Base-by-base conservation (phyloP, 257 asterid genomes). In the Nicotiana benthamiana region DNA sequence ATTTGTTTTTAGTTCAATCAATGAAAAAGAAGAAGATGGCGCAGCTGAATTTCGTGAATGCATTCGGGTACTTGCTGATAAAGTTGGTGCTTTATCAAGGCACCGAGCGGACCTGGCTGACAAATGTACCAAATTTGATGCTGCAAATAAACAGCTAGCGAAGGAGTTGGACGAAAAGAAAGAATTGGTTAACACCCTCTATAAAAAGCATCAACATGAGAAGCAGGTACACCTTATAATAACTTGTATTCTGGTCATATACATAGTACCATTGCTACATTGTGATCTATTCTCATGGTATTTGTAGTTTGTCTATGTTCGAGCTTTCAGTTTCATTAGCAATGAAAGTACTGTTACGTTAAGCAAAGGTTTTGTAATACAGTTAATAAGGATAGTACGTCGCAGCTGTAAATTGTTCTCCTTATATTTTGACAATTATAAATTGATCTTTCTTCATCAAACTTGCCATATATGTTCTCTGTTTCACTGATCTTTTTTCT, bases 131-230 rank as follows among this genome's bases (percentile, higher is more conserved):
- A 96, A 94, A 86, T 86, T 91, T 46, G 98, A 96, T 88, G 88
- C 92, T 83, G 82, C 88, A 60, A 87, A 83, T 60, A 96, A 91
- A 82, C 89, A 86, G 87, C 93, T 92, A 13, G 75, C 76, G 9
- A 91, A 91, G 89, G 98, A 94, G 83, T 82, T 94, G 57, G 97
- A 91, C 72, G 98, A 96, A 83, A 94, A 96, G 88, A 91, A 90
- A 85, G 97, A 92, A 83, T 78, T 91, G 87, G 88, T 91, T 54
- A 91, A 83, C 88, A 86, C 95, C 2, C 97, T 96, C 64, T 96
- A 96, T 83, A 62, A 84, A 52, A 94, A 94, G 88, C 95, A 90
- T 90, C 97, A 92, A 84, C 94, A 82, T 32, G 98, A 96, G 87
- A 96, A 96, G 86, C 99, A 96, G 99, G 99, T 91, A 83, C 80